phyloP scores from a whole-genome alignment of 139 green algal genomes.

The Chloropicon primus region DNA sequence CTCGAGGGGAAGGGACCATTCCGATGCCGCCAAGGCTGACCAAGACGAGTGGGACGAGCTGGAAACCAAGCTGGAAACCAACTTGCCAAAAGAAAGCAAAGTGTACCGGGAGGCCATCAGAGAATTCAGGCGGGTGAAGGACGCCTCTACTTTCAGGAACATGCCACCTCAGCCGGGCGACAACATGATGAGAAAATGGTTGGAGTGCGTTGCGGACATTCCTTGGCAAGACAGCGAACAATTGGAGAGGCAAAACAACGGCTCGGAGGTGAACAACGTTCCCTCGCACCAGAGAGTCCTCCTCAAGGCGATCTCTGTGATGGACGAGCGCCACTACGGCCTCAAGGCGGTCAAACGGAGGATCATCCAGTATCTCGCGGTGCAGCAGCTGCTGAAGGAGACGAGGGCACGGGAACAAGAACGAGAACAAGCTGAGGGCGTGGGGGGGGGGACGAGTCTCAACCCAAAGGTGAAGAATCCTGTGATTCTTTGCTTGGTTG shows the following conservation, averaged over 20 bases:
- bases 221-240: no score
- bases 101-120: background rate
- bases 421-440: background rate
- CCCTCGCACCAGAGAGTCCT: background rate
- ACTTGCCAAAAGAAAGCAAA: background rate
- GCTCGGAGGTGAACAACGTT: no score
- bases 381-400: slow-evolving; percentile 30
- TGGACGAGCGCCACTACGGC: slow-evolving; percentile 11
- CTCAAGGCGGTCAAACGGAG: slow-evolving; percentile 32
- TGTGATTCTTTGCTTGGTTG: slow-evolving; percentile 35
- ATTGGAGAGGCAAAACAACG: no score
- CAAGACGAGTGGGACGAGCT: background rate
- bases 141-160: background rate
- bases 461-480: background rate
- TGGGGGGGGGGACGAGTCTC: background rate
- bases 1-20: background rate
- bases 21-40: background rate
- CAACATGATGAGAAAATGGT: background rate
- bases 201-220: background rate
- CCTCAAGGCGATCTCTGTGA: background rate
- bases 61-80: background rate
- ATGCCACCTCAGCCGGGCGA: background rate
- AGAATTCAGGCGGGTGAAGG: background rate
- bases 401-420: background rate
- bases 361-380: slow-evolving; percentile 62